Evolutionary conservation across 768 basidiomycete species (phyloP).

Genomic region (Termitomyces sp.): DNA sequence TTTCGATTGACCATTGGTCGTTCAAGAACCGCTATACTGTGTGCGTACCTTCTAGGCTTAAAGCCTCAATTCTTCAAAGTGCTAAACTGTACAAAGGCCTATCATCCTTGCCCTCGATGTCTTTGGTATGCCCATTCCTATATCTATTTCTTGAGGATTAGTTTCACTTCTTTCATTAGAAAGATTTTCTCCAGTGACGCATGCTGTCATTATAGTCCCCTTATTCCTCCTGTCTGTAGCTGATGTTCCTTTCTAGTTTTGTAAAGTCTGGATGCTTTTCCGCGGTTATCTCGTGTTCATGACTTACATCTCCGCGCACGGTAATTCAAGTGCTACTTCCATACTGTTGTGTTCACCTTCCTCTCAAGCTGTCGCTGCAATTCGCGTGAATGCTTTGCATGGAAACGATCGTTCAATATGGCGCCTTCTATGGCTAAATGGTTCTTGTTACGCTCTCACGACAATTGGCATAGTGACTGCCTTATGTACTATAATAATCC

Average conservation of each 20-base stretch:
- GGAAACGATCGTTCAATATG: neutral
- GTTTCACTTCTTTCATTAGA: neutral
- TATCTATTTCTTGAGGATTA: neutral
- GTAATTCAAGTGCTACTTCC: neutral
- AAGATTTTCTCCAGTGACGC: neutral
- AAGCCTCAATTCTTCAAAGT: neutral
- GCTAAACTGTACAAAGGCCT: neutral
- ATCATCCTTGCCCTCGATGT: slow-evolving; percentile 1
- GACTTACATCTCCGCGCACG: slow-evolving; percentile 6
- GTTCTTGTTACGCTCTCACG: slow-evolving; percentile 4
- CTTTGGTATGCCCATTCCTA: slow-evolving; percentile 1
- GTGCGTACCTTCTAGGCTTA: neutral
- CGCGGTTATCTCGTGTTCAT: slow-evolving; percentile 7
- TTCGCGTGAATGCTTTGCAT: slow-evolving; percentile 10
- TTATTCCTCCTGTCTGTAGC: neutral
- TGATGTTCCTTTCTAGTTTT: slow-evolving; percentile 6
- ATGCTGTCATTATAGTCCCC: neutral
- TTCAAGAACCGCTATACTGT: slow-evolving; percentile 10
- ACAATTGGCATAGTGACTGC: slow-evolving; percentile 2
- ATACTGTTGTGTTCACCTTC: neutral
- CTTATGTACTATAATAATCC: neutral
- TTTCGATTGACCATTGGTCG: neutral
- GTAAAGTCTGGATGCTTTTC: slow-evolving; percentile 7
- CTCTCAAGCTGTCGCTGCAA: slow-evolving; percentile 5
- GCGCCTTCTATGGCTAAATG: slow-evolving; percentile 3